Conservation (phyloP, 2,329 filamentous ascomycete species). For the Aphanoascus verrucosus region DNA sequence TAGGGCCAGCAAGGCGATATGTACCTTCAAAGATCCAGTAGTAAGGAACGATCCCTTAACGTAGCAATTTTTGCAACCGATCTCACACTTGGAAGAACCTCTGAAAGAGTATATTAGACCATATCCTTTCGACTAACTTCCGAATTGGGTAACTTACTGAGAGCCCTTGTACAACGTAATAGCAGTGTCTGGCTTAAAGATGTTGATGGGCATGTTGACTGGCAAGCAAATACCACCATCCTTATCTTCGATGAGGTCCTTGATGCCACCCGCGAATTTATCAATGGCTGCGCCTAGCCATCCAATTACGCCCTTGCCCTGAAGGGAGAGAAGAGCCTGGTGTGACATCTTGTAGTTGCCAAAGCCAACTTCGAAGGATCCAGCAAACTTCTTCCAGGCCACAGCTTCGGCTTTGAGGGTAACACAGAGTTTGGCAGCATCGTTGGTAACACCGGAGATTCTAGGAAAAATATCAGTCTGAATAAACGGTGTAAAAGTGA, state of each 20-base stretch:
- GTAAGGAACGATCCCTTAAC: constrained; percentile 20
- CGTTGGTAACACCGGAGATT: constrained; percentile 19
- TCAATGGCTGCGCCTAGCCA: constrained; percentile 14
- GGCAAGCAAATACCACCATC: constrained; percentile 15
- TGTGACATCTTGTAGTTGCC: constrained; percentile 15
- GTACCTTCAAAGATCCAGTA: constrained; percentile 19
- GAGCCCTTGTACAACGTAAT: constrained; percentile 19
- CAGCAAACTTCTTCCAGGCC: constrained; percentile 19
- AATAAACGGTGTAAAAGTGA: not conserved
- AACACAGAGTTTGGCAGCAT: constrained; percentile 14
- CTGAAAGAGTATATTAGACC: not conserved
- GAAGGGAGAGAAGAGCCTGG: not conserved
- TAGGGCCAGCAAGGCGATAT: constrained; percentile 6
- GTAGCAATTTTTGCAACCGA: constrained; percentile 23
- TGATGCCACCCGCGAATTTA: constrained; percentile 10
- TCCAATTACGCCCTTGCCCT: constrained; percentile 3
- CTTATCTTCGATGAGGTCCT: constrained; percentile 13
- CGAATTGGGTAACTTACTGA: not conserved
- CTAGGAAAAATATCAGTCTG: constrained; percentile 1
- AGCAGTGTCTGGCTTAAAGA: constrained; percentile 16
- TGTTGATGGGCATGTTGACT: constrained; percentile 17
- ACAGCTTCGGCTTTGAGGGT: constrained; percentile 16
- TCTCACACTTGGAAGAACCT: constrained; percentile 12
- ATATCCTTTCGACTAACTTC: not conserved
- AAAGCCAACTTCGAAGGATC: constrained; percentile 21